Evolutionary conservation across 352 stramenopile genomes (phyloP).

Genomic region (Globisporangium takayamanum): DNA sequence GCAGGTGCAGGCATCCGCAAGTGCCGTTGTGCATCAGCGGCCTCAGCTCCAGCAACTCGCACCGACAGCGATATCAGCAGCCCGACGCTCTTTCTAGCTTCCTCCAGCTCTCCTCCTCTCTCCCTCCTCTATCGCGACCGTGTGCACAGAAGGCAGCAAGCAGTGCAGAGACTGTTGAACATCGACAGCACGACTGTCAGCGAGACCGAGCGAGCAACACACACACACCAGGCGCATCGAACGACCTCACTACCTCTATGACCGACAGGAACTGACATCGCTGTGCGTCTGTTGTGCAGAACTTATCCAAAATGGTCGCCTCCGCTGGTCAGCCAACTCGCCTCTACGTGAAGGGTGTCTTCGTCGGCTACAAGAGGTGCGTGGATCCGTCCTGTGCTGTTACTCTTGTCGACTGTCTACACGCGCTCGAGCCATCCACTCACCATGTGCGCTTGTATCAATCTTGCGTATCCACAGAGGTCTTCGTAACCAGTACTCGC

Average conservation of each 20-base stretch:
- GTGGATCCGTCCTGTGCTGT: not conserved
- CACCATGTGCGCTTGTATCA: not conserved
- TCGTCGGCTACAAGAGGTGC: slow-evolving; percentile 97
- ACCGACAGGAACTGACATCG: slow-evolving; percentile 2
- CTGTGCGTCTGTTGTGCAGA: slow-evolving; percentile 31
- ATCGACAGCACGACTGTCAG: no score
- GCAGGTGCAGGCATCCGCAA: no score
- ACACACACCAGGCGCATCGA: no score
- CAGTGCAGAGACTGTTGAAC: no score
- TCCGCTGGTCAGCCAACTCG: slow-evolving; percentile 89
- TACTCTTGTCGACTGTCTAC: not conserved
- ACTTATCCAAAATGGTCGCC: slow-evolving; percentile 87
- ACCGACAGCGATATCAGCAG: no score
- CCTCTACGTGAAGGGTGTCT: slow-evolving; percentile 98
- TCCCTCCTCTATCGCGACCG: no score
- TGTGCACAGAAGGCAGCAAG: no score
- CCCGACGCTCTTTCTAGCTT: no score
- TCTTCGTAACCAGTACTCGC: slow-evolving; percentile 96
- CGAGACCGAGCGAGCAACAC: no score
- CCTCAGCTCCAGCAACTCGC: no score
- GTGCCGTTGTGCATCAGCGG: no score
- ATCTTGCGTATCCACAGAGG: slow-evolving; percentile 36
- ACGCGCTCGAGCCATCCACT: not conserved
- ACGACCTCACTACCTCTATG: not conserved
- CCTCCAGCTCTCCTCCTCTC: no score